Percentiles rank a stretch among this genome's conserved stretches.
phyloP scores from a whole-genome alignment of 495 filamentous ascomycete genomes.

The Annulohypoxylon nitens region DNA sequence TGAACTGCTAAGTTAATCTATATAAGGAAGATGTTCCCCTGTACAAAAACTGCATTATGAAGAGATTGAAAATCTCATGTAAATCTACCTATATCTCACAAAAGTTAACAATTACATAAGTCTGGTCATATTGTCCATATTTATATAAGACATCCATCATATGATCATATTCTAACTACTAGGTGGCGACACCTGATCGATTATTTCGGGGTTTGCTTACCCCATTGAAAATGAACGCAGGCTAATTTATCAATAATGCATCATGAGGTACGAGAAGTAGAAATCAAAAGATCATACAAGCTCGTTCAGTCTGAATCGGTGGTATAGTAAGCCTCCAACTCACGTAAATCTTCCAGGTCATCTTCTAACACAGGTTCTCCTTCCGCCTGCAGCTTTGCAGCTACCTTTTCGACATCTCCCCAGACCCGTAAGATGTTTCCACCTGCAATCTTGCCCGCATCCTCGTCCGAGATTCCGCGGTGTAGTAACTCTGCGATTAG shows the following conservation, averaged over 20 bases:
- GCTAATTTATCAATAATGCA: conserved; percentile 2
- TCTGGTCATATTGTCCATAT: neutral
- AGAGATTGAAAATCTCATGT: conserved; percentile 4
- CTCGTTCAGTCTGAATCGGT: neutral
- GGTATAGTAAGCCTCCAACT: conserved; percentile 4
- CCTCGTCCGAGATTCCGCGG: conserved; percentile 74
- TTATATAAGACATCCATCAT: conserved; percentile 6
- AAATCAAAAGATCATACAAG: conserved; percentile 18
- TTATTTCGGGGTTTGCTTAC: neutral
- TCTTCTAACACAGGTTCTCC: conserved; percentile 76
- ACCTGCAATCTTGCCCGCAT: conserved; percentile 76
- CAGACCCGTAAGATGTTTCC: conserved; percentile 83
- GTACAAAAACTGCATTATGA: conserved; percentile 27
- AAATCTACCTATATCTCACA: neutral
- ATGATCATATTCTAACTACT: neutral
- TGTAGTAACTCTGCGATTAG: conserved; percentile 79
- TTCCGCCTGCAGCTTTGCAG: conserved; percentile 68
- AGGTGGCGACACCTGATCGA: neutral
- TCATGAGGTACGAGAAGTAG: conserved; percentile 2
- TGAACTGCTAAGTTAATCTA: neutral
- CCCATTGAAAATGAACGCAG: neutral
- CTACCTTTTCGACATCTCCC: conserved; percentile 76
- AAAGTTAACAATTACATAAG: neutral
- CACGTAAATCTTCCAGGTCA: conserved; percentile 48
- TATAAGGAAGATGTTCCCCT: conserved; percentile 25